Evolutionary conservation across 129 eudicot genomes (phyloP).

Genomic region (Helichrysum umbraculigerum): DNA sequence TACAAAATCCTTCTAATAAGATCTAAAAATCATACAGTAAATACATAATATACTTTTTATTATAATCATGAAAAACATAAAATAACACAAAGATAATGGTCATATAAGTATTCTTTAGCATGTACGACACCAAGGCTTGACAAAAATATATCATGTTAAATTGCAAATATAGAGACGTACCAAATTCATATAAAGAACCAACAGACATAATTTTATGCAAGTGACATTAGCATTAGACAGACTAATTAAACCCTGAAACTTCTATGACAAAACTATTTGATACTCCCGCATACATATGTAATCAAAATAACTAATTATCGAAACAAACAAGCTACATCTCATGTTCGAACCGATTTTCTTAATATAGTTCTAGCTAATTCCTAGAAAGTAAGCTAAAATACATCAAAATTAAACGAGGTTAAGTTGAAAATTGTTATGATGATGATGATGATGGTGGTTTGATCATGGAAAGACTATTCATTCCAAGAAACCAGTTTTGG

Average conservation of each 20-base stretch:
- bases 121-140: neutral
- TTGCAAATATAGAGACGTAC: neutral
- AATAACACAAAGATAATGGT: neutral
- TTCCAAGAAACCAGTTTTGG: constrained; percentile 66
- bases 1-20: neutral
- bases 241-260: constrained; percentile 23
- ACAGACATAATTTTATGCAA: constrained; percentile 8
- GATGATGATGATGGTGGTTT: constrained; percentile 17
- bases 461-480: constrained; percentile 18
- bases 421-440: constrained; percentile 12
- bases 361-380: neutral
- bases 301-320: neutral
- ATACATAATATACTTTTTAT: neutral
- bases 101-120: neutral
- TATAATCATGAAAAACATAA: neutral
- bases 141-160: neutral
- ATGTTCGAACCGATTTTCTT: constrained; percentile 2
- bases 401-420: constrained; percentile 11
- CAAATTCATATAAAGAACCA: neutral
- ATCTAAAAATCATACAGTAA: neutral
- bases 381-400: constrained; percentile 24
- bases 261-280: constrained; percentile 28
- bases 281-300: constrained; percentile 40
- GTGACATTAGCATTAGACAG: neutral
- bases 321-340: constrained; percentile 20